Evolutionary conservation across 495 filamentous ascomycete genomes (phyloP).

Genomic region (Friedmanniomyces endolithicus): DNA sequence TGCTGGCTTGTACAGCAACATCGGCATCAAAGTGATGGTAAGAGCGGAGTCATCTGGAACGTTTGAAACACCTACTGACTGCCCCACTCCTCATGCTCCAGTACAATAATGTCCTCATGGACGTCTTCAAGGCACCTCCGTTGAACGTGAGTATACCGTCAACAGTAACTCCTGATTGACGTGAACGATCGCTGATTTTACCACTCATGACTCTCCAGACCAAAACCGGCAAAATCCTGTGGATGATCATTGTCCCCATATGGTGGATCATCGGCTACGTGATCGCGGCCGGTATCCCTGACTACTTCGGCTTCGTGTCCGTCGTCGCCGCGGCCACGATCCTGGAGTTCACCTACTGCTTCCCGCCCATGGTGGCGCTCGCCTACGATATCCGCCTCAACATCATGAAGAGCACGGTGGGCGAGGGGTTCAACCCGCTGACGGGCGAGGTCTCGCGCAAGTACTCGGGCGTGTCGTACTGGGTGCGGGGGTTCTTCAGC

Average conservation of each 20-base stretch:
- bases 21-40: conserved; percentile 25
- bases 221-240: conserved; percentile 6
- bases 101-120: conserved; percentile 18
- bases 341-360: conserved; percentile 41
- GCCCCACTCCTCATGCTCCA: too few relatives aligned
- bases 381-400: conserved; percentile 37
- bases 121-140: conserved; percentile 13
- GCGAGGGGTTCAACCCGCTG: conserved; percentile 11
- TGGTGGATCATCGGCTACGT: conserved; percentile 20
- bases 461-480: conserved; percentile 12
- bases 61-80: too few relatives aligned
- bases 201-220: too few relatives aligned
- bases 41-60: too few relatives aligned
- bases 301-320: conserved; percentile 38
- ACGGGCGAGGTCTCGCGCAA: conserved; percentile 12
- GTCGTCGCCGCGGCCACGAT: conserved; percentile 34
- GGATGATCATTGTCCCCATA: conserved; percentile 11
- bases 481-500: conserved; percentile 9
- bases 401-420: conserved; percentile 7
- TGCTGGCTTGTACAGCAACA: conserved; percentile 15
- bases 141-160: too few relatives aligned
- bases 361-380: conserved; percentile 37
- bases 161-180: too few relatives aligned
- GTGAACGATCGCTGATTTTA: too few relatives aligned
- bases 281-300: conserved; percentile 31